phyloP scores from a whole-genome alignment of 169 alveolate genomes.

The Eimeria tenella region DNA sequence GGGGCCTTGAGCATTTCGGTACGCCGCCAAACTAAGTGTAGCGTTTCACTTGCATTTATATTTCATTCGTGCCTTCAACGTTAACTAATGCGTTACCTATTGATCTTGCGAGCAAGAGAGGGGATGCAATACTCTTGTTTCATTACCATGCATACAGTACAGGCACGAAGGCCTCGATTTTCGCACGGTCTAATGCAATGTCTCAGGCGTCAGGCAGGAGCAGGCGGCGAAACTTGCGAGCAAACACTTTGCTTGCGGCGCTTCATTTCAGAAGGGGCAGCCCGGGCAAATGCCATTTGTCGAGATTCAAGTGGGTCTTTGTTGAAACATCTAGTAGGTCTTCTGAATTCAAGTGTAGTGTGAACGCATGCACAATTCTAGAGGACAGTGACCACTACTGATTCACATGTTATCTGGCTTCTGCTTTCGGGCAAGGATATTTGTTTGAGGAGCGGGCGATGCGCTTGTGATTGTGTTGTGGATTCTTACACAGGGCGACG shows the following conservation, averaged over 20 bases:
- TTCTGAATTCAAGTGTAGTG: too few species aligned
- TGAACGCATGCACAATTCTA: too few species aligned
- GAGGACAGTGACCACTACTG: too few species aligned
- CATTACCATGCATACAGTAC: too few species aligned
- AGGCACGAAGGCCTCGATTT: too few species aligned
- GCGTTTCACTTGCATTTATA: not conserved
- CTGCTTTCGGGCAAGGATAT: too few species aligned
- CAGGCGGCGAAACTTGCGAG: slow-evolving; percentile 69
- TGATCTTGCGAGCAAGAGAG: too few species aligned
- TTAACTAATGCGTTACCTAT: too few species aligned
- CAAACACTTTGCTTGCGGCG: slow-evolving; percentile 60
- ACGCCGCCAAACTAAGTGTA: not conserved
- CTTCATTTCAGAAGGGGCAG: slow-evolving; percentile 67
- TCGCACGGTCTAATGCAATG: not conserved
- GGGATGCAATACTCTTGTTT: too few species aligned
- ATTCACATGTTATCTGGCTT: too few species aligned
- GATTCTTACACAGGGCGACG: slow-evolving; percentile 45
- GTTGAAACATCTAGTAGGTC: not conserved
- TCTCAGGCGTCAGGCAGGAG: slow-evolving; percentile 60
- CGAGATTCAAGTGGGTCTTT: slow-evolving; percentile 42
- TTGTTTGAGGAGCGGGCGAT: not conserved
- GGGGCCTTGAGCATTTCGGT: slow-evolving; percentile 70
- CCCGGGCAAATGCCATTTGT: slow-evolving; percentile 53
- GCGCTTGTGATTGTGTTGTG: not conserved
- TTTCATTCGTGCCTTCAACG: not conserved